These are phyloP conservation scores for Entrophospora sp. DNA, from an alignment of 192 early-diverging fungal genomes.

Conservation along the genomic window DNA sequence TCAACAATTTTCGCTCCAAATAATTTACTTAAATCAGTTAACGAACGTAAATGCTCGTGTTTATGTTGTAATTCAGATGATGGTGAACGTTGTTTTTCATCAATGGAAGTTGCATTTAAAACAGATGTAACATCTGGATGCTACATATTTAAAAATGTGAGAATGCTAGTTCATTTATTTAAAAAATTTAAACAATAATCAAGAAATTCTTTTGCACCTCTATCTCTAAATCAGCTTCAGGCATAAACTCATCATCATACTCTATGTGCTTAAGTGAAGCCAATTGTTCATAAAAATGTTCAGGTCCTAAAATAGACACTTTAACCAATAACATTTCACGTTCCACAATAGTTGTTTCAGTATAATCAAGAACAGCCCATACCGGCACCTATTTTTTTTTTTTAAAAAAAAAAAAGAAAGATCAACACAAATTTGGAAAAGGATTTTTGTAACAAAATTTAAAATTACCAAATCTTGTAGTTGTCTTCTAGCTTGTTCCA, in stretches of 20 bases:
- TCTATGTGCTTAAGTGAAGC: constrained; percentile 24
- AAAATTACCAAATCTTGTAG: too few relatives aligned
- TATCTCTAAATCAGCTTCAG: background rate
- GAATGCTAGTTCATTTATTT: background rate
- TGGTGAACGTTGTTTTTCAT: constrained; percentile 27
- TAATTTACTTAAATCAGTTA: constrained; percentile 75
- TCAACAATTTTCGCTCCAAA: too few relatives aligned
- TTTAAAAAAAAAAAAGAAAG: background rate
- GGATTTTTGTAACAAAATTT: constrained; percentile 90
- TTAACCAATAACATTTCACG: constrained; percentile 90
- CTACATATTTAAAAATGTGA: background rate
- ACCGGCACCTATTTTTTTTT: constrained; percentile 55
- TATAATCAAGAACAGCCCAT: too few relatives aligned
- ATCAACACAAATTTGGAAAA: constrained; percentile 47
- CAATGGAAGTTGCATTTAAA: too few relatives aligned
- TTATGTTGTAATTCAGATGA: constrained; percentile 43
- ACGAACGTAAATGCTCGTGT: constrained; percentile 57
- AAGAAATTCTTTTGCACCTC: too few relatives aligned
- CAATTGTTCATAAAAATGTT: constrained; percentile 48
- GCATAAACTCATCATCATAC: constrained; percentile 27
- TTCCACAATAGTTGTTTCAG: constrained; percentile 80
- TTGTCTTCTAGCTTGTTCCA: constrained; percentile 94
- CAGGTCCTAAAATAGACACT: constrained; percentile 72
- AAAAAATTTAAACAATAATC: too few relatives aligned
- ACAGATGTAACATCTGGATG: too few relatives aligned